phyloP scores from a whole-genome alignment of 179 eudicot genomes.

The Vitellaria paradoxa region DNA sequence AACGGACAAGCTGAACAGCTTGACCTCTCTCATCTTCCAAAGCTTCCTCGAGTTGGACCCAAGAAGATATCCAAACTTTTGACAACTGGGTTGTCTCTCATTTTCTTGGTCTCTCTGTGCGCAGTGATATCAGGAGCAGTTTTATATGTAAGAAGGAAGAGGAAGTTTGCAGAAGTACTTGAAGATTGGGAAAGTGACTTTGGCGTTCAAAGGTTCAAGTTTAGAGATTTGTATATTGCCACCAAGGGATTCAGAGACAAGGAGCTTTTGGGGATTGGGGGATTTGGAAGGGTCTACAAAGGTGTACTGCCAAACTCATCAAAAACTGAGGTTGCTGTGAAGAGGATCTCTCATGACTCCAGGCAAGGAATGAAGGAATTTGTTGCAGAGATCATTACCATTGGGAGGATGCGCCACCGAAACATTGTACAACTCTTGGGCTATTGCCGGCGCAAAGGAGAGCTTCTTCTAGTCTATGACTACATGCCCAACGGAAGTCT shows the following conservation, averaged over 20 bases:
- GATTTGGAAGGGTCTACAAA: background rate
- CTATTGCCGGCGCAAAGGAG: background rate
- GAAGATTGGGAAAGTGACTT: background rate
- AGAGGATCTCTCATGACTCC: background rate
- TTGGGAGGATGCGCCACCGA: background rate
- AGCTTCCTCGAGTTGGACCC: slow-evolving; percentile 23
- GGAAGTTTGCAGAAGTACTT: background rate
- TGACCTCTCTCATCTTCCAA: slow-evolving; percentile 22
- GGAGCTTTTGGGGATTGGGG: background rate
- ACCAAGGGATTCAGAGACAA: background rate
- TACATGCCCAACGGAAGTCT: slow-evolving; percentile 1
- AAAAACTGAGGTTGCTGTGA: background rate
- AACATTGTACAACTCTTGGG: background rate
- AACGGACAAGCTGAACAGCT: slow-evolving; percentile 23
- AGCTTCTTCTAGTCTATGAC: background rate
- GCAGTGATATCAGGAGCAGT: background rate
- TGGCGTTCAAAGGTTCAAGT: background rate
- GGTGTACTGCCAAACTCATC: background rate
- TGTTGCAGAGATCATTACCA: background rate
- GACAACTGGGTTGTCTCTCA: slow-evolving; percentile 22
- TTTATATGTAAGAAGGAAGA: background rate
- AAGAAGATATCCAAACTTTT: too few relatives aligned
- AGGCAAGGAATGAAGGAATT: background rate
- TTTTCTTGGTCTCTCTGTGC: background rate
- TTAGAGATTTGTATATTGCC: background rate